Base-by-base conservation (phyloP, 2,329 filamentous ascomycete species). In the Chrysoporthe puriensis region DNA sequence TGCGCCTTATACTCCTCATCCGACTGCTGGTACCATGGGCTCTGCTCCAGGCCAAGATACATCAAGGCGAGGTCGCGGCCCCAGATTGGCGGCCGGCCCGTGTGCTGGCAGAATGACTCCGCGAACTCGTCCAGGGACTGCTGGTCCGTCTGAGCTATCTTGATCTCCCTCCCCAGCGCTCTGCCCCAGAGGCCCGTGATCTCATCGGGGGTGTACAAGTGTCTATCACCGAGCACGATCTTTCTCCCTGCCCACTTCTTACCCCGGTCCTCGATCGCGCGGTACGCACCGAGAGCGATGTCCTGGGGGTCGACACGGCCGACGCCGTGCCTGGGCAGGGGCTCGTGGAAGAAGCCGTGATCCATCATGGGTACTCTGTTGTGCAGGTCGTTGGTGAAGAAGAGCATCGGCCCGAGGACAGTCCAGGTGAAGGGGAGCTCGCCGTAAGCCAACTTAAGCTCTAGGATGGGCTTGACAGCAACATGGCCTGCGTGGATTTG, bases 341-440 rank as follows among this genome's bases (percentile, higher is more conserved):
- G 40, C 42, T 61, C 42, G 43, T 36, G 58, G 43, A 61, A 61
- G 58, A 61, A 34, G 42, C 58, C 42, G 40, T 43, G 21, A 21
- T 6, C 13, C 43, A 61, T 43, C 40, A 61, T 43, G 11, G 42
- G 58, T 32, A 9, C 42, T 61, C 18, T 44, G 21, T 21, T 61
- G 58, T 42, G 58, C 40, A 46, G 42, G 40, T 44, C 42, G 21
- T 36, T 48, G 60, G 16, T 62, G 60, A 50, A 62, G 60, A 62
- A 50, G 32, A 62, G 32, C 26, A 62, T 50, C 26, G 16, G 26
- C 11, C 44, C 43, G 26, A 62, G 43, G 6, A 48, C 46, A 4
- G 60, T 62, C 60, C 14, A 62, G 44, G 26, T 50, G 32, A 62
- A 62, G 21, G 43, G 43, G 7, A 40, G 16, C 32, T 50, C 60